phyloP scores from a whole-genome alignment of 768 basidiomycete genomes.

The Grammothele lineata region DNA sequence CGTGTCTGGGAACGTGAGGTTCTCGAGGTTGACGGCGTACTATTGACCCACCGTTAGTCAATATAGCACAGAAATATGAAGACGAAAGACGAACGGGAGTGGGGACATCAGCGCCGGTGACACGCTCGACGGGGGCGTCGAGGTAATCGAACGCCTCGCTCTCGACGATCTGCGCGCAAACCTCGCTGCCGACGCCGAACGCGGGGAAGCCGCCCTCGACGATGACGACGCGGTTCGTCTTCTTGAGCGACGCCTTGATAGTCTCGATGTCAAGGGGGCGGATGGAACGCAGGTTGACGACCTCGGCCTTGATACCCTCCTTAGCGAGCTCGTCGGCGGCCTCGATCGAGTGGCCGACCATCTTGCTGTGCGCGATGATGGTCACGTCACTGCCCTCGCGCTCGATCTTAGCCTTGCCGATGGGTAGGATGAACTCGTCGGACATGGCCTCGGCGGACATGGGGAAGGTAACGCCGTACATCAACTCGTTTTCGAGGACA shows the following conservation, averaged over 20 bases:
- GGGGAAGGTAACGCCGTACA: constrained; percentile 97
- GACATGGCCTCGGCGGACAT: constrained; percentile 94
- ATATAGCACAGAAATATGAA: too few relatives aligned
- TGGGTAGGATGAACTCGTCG: constrained; percentile 90
- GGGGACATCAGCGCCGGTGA: constrained; percentile 96
- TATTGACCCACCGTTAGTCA: constrained; percentile 25
- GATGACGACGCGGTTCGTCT: constrained; percentile 95
- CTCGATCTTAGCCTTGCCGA: constrained; percentile 97
- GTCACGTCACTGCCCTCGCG: constrained; percentile 90
- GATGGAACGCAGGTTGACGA: constrained; percentile 94
- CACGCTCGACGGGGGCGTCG: constrained; percentile 95
- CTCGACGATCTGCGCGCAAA: constrained; percentile 96
- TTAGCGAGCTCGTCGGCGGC: constrained; percentile 91
- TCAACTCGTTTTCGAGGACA: constrained; percentile 98
- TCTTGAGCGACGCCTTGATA: constrained; percentile 95
- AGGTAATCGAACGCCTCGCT: constrained; percentile 98
- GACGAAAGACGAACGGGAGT: constrained; percentile 75
- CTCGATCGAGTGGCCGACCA: constrained; percentile 93
- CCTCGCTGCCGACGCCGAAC: constrained; percentile 98
- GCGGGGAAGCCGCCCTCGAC: constrained; percentile 99
- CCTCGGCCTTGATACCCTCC: constrained; percentile 96
- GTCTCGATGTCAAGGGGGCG: constrained; percentile 97
- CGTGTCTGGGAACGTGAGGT: constrained; percentile 91
- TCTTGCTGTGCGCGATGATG: constrained; percentile 96
- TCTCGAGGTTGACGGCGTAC: constrained; percentile 91